These are phyloP conservation scores for Pezicula rhizophila DNA, from an alignment of 2,329 filamentous ascomycete genomes.

Conservation along the genomic window DNA sequence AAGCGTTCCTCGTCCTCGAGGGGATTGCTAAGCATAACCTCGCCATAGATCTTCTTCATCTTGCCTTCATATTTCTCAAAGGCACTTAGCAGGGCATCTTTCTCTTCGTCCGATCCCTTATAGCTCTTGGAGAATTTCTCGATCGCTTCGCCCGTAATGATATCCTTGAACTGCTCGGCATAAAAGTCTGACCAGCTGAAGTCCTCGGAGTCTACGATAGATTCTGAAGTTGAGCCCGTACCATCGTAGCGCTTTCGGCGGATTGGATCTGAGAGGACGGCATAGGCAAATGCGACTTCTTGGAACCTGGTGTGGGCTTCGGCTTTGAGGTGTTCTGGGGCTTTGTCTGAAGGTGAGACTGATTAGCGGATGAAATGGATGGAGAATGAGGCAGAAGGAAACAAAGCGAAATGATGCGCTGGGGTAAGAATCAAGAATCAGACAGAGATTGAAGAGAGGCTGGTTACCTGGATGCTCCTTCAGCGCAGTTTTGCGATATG, in stretches of 20 bases:
- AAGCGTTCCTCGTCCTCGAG: constrained; percentile 83
- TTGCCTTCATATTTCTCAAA: constrained; percentile 70
- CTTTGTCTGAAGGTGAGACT: constrained; percentile 61
- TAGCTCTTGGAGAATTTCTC: constrained; percentile 71
- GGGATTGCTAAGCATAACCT: constrained; percentile 81
- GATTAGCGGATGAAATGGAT: constrained; percentile 4
- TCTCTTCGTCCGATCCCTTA: constrained; percentile 82
- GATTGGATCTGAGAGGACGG: constrained; percentile 76
- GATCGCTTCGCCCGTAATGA: constrained; percentile 70
- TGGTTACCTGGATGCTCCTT: constrained; percentile 73
- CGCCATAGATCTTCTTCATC: constrained; percentile 71
- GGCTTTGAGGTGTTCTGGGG: constrained; percentile 57
- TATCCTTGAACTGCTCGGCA: constrained; percentile 71
- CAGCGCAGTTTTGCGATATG: constrained; percentile 86
- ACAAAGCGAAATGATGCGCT: too few relatives aligned
- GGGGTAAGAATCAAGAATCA: not conserved
- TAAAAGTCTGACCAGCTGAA: constrained; percentile 94
- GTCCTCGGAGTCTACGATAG: constrained; percentile 65
- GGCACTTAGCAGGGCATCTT: constrained; percentile 66
- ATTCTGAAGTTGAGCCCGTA: constrained; percentile 84
- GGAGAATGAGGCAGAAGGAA: not conserved
- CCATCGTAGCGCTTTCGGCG: constrained; percentile 82
- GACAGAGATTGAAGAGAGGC: constrained; percentile 4
- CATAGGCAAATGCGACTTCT: constrained; percentile 87
- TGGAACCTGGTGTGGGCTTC: constrained; percentile 79